phyloP scores from a whole-genome alignment of 352 stramenopile genomes.

The Paralagenidium karlingii region DNA sequence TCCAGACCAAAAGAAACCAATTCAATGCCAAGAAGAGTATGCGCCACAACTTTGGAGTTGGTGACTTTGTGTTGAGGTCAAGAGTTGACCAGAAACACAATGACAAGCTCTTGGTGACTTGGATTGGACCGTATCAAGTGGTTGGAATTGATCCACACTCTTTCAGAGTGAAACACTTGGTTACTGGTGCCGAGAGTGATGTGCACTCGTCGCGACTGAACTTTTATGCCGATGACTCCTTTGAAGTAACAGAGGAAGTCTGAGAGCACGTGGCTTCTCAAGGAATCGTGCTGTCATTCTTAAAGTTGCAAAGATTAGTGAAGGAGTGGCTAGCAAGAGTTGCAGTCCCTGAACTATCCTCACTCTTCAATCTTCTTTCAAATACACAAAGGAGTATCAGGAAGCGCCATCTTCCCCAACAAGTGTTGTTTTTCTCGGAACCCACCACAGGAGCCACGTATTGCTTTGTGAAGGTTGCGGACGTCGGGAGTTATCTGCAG shows the following conservation, averaged over 20 bases:
- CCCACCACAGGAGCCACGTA: too few species aligned
- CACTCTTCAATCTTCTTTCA: too few species aligned
- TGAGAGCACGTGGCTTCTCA: conserved; percentile 9
- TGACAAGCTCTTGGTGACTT: conserved; percentile 18
- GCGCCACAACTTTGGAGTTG: conserved; percentile 9
- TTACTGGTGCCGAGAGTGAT: conserved; percentile 7
- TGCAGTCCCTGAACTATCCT: too few species aligned
- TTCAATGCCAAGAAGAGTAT: conserved; percentile 1
- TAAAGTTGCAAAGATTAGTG: conserved; percentile 1
- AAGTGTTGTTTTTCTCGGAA: too few species aligned
- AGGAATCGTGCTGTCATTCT: conserved; percentile 5
- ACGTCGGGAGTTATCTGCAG: too few species aligned
- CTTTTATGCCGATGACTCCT: conserved; percentile 12
- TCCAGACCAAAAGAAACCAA: conserved; percentile 2
- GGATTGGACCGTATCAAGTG: conserved; percentile 15
- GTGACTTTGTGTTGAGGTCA: conserved; percentile 17
- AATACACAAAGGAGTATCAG: too few species aligned
- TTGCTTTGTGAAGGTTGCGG: too few species aligned
- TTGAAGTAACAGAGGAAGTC: conserved; percentile 14
- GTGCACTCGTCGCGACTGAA: conserved; percentile 15
- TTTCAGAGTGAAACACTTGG: conserved; percentile 10
- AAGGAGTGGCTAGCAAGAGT: too few species aligned
- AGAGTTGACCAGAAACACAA: conserved; percentile 11
- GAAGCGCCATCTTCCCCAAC: too few species aligned
- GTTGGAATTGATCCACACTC: conserved; percentile 7